Percentiles rank a stretch among this genome's conserved stretches.
Evolutionary conservation across 345 rosid species (phyloP).

Genomic region (Brassica carinata): DNA sequence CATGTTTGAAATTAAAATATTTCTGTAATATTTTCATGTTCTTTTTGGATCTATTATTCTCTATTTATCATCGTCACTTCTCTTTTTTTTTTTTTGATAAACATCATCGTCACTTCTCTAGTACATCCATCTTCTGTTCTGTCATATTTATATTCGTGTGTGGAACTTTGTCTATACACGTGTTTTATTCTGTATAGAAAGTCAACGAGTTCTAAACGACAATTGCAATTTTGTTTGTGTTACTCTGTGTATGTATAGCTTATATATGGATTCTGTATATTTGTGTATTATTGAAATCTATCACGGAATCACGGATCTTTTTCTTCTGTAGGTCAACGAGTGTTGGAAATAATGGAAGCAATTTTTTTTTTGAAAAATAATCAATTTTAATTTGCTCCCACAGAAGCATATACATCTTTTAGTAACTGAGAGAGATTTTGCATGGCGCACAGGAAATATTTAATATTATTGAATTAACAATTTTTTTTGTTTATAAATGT

Average conservation of each 20-base stretch:
- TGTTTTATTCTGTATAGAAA: slow-evolving; percentile 32
- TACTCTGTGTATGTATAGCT: background rate
- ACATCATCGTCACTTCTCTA: slow-evolving; percentile 33
- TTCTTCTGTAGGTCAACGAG: slow-evolving; percentile 30
- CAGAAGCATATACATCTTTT: too few species aligned
- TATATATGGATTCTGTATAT: slow-evolving; percentile 12
- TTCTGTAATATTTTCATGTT: slow-evolving; percentile 11
- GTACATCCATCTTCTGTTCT: slow-evolving; percentile 31
- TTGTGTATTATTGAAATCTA: slow-evolving; percentile 26
- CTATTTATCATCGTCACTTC: slow-evolving; percentile 38
- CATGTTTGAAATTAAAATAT: background rate
- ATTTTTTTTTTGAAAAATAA: too few species aligned
- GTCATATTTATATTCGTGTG: slow-evolving; percentile 31
- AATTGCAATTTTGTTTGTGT: slow-evolving; percentile 18
- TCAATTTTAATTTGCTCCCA: too few species aligned
- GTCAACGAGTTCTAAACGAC: slow-evolving; percentile 41
- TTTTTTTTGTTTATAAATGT: background rate
- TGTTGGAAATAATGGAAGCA: slow-evolving; percentile 6
- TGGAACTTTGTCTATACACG: slow-evolving; percentile 29
- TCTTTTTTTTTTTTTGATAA: background rate
- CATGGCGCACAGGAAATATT: background rate
- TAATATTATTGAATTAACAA: background rate
- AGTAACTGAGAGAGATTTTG: background rate
- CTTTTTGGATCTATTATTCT: slow-evolving; percentile 37
- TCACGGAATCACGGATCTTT: slow-evolving; percentile 32